Base-by-base conservation (phyloP, 176 grass and related monocot genomes). In the Phyllostachys edulis region DNA sequence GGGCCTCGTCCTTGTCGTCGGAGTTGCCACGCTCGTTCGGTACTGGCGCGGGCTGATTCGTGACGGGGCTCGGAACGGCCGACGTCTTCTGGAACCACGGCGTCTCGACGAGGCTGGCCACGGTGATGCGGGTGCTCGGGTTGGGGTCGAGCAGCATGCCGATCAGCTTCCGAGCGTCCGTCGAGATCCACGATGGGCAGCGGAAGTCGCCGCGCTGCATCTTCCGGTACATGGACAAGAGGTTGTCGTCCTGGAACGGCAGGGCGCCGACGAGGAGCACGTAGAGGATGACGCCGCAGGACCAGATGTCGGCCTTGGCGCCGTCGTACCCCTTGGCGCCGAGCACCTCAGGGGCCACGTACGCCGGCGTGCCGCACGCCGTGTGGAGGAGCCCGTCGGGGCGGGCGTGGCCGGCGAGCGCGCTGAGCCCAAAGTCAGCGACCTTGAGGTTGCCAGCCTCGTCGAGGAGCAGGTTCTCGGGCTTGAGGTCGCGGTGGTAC, bases 211-310 rank as follows among this genome's bases (percentile, higher is more conserved):
- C 72, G 54, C 82, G 90, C 44, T 77, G 85, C 76, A 85, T 88
- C 72, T 91, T 91, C 27, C 59, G 72, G 85, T 88, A 88, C 90
- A 91, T 91, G 82, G 63, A 65, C 77, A 88, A 40, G 81, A 91
- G 75, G 76, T 91, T 87, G 4, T 89, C 75, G 37, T 84, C 83
- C 49, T 80, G 80, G 72, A 92, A 92, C 0, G 84, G 87, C 15
- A 87, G 79, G 2, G 63, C 78, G 10, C 91, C 85, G 41, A 73
- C 91, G 77, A 98, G 94, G 26, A 98, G 82, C n/a, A 95, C 91
- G 68, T 95, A 98, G 40, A 98, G 88, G 75, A 98, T 98, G 77
- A 95, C 89, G 77, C 93, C 93, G 64, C 93, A 98, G 4, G 96
- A 98, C 93, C 91, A 98, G 67, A 95, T 66, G 67, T 98, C 96